Conservation (phyloP, 768 basidiomycete genomes). For the Boletus pseudo-olivaceus region DNA sequence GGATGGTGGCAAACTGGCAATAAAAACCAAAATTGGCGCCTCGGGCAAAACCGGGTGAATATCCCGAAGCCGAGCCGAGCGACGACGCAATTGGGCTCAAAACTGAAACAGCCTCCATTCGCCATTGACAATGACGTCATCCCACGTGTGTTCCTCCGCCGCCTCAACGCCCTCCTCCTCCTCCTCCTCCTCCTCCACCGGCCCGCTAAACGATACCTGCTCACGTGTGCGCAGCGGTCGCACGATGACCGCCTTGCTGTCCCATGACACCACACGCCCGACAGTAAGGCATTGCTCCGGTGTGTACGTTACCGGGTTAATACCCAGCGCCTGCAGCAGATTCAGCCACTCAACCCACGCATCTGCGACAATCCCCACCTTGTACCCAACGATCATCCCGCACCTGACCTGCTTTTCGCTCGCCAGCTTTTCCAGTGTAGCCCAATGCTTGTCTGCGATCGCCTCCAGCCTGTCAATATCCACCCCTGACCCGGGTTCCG, state of each 20-base stretch:
- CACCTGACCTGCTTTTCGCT: slow-evolving; percentile 24
- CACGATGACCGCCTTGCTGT: slow-evolving; percentile 10
- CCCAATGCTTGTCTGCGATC: slow-evolving; percentile 18
- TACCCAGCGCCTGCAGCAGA: slow-evolving; percentile 46
- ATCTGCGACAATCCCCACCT: slow-evolving; percentile 32
- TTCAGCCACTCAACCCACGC: neutral
- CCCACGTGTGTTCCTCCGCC: slow-evolving; percentile 24
- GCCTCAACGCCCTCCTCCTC: slow-evolving; percentile 6
- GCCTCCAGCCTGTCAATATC: slow-evolving; percentile 9
- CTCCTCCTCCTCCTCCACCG: slow-evolving; percentile 18
- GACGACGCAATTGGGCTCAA: slow-evolving; percentile 16
- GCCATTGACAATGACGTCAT: slow-evolving; percentile 23
- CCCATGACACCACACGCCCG: slow-evolving; percentile 35
- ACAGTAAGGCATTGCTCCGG: slow-evolving; percentile 56
- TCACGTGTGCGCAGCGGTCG: slow-evolving; percentile 15
- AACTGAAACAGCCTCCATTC: slow-evolving; percentile 28
- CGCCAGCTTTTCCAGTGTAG: slow-evolving; percentile 19
- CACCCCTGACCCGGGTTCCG: neutral
- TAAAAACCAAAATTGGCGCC: slow-evolving; percentile 14
- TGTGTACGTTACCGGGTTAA: slow-evolving; percentile 56
- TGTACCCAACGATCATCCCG: slow-evolving; percentile 45
- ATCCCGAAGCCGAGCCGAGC: slow-evolving; percentile 8
- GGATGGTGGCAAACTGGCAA: neutral
- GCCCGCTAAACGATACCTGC: slow-evolving; percentile 29
- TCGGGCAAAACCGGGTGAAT: slow-evolving; percentile 22